Conservation (phyloP, 2,329 filamentous ascomycete genomes). For the Pseudogymnoascus sp. region DNA sequence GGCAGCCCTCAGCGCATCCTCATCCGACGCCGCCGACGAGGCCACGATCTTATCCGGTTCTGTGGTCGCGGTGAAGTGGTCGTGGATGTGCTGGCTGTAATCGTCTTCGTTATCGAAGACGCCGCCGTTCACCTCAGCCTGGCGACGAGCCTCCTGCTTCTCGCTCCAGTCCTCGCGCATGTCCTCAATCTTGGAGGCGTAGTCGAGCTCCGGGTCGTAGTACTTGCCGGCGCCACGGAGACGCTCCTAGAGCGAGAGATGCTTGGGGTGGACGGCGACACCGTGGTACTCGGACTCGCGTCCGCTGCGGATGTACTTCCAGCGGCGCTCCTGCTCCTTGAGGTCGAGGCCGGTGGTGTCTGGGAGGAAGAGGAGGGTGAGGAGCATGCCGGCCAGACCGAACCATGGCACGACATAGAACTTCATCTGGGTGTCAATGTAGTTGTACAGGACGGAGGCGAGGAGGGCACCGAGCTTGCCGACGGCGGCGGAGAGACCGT, state of each 20-base stretch:
- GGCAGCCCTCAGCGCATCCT: neutral
- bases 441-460: constrained; percentile 87
- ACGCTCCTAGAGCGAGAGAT: constrained; percentile 84
- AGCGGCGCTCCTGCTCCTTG: constrained; percentile 93
- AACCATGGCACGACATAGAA: constrained; percentile 96
- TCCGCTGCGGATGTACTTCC: constrained; percentile 76
- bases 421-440: constrained; percentile 76
- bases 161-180: constrained; percentile 60
- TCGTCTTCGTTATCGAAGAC: constrained; percentile 19
- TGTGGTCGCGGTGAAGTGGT: constrained; percentile 18
- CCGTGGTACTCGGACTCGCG: constrained; percentile 81
- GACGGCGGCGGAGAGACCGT: constrained; percentile 86
- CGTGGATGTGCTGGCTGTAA: constrained; percentile 20
- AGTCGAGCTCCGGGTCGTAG: constrained; percentile 79
- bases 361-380: constrained; percentile 83
- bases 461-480: constrained; percentile 85
- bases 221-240: constrained; percentile 67
- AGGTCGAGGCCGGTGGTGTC: constrained; percentile 94
- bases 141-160: constrained; percentile 34
- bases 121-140: constrained; percentile 25
- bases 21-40: neutral
- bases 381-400: constrained; percentile 74
- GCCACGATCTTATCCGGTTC: neutral
- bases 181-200: constrained; percentile 75
- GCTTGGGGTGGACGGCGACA: constrained; percentile 81